These are phyloP conservation scores for Monosporascus sp. DNA, from an alignment of 2,329 filamentous ascomycete species.

Conservation along the genomic window DNA sequence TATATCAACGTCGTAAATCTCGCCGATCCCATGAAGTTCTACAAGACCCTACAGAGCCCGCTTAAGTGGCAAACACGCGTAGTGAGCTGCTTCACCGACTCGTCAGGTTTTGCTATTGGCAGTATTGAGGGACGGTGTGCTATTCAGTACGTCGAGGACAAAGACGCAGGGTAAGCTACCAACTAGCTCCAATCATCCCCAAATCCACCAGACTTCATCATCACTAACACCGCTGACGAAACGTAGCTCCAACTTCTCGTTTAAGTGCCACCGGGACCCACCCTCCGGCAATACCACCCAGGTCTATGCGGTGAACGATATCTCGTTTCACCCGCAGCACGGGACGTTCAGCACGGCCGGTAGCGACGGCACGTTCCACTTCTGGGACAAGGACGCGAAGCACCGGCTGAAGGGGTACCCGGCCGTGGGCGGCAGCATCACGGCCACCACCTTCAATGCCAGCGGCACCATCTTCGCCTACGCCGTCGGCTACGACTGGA, in stretches of 20 bases:
- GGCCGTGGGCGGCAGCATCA: constrained; percentile 78
- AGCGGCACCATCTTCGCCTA: constrained; percentile 81
- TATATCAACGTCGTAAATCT: constrained; percentile 96
- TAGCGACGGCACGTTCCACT: constrained; percentile 92
- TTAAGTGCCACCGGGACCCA: constrained; percentile 94
- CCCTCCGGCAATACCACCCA: constrained; percentile 72
- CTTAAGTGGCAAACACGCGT: constrained; percentile 98
- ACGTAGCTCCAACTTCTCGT: constrained; percentile 83
- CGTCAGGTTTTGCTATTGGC: constrained; percentile 86
- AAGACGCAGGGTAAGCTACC: constrained; percentile 65
- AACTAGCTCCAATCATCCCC: neutral
- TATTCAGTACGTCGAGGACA: constrained; percentile 97
- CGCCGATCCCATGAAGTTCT: constrained; percentile 80
- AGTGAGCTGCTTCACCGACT: constrained; percentile 90
- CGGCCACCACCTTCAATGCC: constrained; percentile 84
- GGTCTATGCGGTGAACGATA: constrained; percentile 93
- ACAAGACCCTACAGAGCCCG: constrained; percentile 93
- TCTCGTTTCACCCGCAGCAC: constrained; percentile 93
- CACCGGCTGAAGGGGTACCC: constrained; percentile 87
- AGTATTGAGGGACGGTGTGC: constrained; percentile 96
- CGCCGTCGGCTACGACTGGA: constrained; percentile 95
- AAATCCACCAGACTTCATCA: neutral
- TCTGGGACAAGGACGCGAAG: constrained; percentile 92
- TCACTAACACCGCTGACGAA: constrained; percentile 4
- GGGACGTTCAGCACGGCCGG: constrained; percentile 98